Evolutionary conservation across 1,139 yeast species (phyloP), one percentile per base, ranked within the genome.

Genomic region (Zygoascus meyerae): DNA sequence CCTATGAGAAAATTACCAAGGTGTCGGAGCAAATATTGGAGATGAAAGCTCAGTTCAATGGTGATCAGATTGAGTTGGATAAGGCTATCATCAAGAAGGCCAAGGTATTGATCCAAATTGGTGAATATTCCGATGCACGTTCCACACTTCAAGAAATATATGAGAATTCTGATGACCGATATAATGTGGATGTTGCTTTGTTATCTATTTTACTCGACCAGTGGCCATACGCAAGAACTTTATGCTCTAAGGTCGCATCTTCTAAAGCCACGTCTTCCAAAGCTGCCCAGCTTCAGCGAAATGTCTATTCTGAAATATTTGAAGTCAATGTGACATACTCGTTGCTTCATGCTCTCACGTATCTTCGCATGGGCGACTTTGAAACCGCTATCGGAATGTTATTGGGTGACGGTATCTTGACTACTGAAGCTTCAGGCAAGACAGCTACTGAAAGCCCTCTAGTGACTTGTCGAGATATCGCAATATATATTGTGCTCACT

Each of bases 401-500:
- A 9, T 21, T 42, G 14, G 21, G 26, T 15, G 42, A 40, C 29
- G 39, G 21, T 7, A 35, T 18, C 14, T 5, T 44, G 26, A 44
- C 44, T 31, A 16, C 15, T 31, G 39, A 18, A 38, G 31, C 16
- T 40, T 34, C 34, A n/a, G 35, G 26, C 17, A 15, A 12, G 26
- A 21, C 7, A 30, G 18, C 7, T 7, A 21, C 26, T 21, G 26
- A 21, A 21, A 5, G 14, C n/a, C 14, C 30, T 17, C 16, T 32
- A 2, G 40, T 17, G 12, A 30, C 43, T 3, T 41, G n/a, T 15
- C 45, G 47, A 29, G 60, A 56, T 40, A 28, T 59, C 14, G 56
- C 56, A 2, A 34, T 50, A n/a, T 53, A 53, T 34, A 53, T 54
- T 28, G 50, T 60, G 2, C 40, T 59, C 14, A 54, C 57, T 35